Conservation (phyloP, 176 grass and related monocot genomes). For the Pharus latifolius region DNA sequence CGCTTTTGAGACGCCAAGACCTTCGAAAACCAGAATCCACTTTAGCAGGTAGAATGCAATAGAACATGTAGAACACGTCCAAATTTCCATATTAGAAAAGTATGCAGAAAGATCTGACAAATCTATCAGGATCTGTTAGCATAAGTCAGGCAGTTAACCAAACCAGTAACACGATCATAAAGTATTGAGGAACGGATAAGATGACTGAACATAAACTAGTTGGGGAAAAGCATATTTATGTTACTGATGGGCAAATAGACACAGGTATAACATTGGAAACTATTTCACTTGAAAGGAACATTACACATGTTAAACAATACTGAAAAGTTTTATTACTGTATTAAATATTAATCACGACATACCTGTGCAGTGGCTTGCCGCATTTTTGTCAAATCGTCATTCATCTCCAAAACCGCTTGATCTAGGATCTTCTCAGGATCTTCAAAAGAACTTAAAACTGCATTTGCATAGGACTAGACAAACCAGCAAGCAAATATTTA, state of each 20-base stretch:
- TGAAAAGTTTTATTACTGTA: not conserved
- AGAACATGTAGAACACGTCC: not conserved
- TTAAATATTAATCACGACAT: conserved; percentile 6
- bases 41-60: not conserved
- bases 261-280: no score
- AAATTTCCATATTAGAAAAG: not conserved
- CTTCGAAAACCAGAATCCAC: conserved; percentile 38
- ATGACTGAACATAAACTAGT: not conserved
- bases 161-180: not conserved
- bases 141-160: not conserved
- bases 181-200: not conserved
- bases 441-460: conserved; percentile 78
- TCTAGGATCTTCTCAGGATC: conserved; percentile 99
- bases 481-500: conserved; percentile 9
- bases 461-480: conserved; percentile 89
- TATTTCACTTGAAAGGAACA: not conserved
- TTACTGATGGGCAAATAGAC: no score
- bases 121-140: not conserved
- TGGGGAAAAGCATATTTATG: not conserved
- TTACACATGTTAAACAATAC: no score
- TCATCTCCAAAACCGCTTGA: conserved; percentile 97
- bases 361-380: conserved; percentile 98
- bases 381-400: conserved; percentile 97
- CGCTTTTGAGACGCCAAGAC: conserved; percentile 96
- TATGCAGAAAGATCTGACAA: not conserved